A percentile compares a stretch with the other conserved stretches of the same genome.
Conservation (phyloP, 257 asterid genomes). For the Ophiorrhiza pumila region DNA sequence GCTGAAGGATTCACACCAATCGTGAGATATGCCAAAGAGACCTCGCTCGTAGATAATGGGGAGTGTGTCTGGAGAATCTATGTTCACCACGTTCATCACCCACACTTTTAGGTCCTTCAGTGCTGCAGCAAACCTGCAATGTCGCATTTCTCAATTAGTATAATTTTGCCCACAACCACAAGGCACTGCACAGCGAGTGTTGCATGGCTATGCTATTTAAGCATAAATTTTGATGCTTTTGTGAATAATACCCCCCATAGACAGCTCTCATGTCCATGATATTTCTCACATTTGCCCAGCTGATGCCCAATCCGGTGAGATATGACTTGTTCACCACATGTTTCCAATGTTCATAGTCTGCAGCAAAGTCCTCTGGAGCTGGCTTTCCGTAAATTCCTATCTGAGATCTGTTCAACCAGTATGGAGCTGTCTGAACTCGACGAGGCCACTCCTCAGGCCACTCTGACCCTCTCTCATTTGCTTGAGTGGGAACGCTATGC, state of each 20-base stretch:
- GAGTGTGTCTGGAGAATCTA: conserved; percentile 77
- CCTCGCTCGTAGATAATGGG: conserved; percentile 83
- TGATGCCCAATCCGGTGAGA: conserved; percentile 62
- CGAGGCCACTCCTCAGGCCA: conserved; percentile 97
- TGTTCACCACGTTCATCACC: conserved; percentile 87
- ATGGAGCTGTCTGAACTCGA: conserved; percentile 58
- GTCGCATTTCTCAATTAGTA: conserved; percentile 2
- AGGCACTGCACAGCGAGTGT: background rate
- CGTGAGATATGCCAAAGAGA: conserved; percentile 79
- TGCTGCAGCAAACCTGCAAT: conserved; percentile 81
- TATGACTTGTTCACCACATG: conserved; percentile 51
- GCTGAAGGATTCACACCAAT: conserved; percentile 95
- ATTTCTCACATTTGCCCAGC: conserved; percentile 70
- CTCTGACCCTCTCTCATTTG: conserved; percentile 65
- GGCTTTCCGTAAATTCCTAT: conserved; percentile 77
- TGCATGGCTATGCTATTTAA: background rate
- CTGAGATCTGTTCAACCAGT: conserved; percentile 71
- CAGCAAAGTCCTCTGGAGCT: conserved; percentile 67
- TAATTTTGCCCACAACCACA: background rate
- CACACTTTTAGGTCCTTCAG: conserved; percentile 70
- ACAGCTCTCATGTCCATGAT: conserved; percentile 94
- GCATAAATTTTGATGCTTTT: background rate
- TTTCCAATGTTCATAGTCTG: conserved; percentile 74
- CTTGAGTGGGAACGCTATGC: conserved; percentile 54
- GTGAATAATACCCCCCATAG: conserved; percentile 84